A percentile compares a stretch with the other conserved stretches of the same genome.
Conservation (phyloP, 768 basidiomycete genomes). For the Wakefieldia striispora region DNA sequence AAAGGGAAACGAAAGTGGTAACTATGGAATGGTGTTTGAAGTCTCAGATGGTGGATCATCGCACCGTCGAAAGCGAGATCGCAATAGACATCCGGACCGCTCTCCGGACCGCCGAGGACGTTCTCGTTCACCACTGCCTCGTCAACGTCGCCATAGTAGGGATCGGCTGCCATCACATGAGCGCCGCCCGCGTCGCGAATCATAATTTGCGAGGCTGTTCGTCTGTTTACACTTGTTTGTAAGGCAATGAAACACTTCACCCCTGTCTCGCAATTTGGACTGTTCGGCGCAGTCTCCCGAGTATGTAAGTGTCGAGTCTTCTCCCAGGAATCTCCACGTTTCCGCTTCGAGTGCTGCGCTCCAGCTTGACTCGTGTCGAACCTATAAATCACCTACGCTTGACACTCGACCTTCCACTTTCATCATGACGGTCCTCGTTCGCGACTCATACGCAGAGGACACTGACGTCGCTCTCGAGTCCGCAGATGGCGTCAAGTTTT, state of each 20-base stretch:
- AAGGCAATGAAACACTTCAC: conserved; percentile 1
- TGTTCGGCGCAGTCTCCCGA: conserved; percentile 1
- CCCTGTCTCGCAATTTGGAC: conserved; percentile 17
- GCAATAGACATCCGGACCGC: conserved; percentile 51
- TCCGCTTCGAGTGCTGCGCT: background rate
- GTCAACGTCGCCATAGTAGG: conserved; percentile 25
- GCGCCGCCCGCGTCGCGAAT: conserved; percentile 23
- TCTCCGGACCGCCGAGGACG: conserved; percentile 23
- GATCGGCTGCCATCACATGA: conserved; percentile 38
- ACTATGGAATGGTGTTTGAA: conserved; percentile 86
- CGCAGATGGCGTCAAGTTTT: conserved; percentile 46
- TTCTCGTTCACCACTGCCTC: conserved; percentile 24
- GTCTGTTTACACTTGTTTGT: conserved; percentile 27
- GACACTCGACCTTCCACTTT: conserved; percentile 7
- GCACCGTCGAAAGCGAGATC: conserved; percentile 45
- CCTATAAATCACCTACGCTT: conserved; percentile 18
- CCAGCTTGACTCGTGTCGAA: conserved; percentile 5
- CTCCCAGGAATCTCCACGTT: background rate
- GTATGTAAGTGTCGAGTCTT: conserved; percentile 20
- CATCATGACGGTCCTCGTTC: conserved; percentile 29
- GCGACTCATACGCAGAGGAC: conserved; percentile 43
- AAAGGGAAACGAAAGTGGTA: conserved; percentile 29
- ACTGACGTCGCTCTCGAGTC: conserved; percentile 57
- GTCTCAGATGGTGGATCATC: conserved; percentile 41
- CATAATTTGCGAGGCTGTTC: conserved; percentile 5